Conservation (phyloP, 306 rosid genomes). For the Luffa aegyptiaca region DNA sequence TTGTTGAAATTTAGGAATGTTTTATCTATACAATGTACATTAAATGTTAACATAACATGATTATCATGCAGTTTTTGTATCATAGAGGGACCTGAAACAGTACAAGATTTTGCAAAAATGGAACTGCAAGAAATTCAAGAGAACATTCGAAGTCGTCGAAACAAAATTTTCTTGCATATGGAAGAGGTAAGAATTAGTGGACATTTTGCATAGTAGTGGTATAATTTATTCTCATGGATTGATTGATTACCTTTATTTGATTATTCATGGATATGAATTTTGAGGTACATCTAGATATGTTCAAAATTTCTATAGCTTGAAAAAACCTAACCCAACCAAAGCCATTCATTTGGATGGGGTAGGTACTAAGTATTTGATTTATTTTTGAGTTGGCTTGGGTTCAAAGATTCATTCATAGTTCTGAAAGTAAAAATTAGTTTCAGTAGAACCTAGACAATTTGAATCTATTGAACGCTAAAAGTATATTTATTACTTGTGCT, state of each 20-base stretch:
- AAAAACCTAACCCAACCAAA: not conserved
- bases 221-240: not conserved
- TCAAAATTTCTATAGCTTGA: not conserved
- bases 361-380: not conserved
- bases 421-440: not conserved
- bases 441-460: not conserved
- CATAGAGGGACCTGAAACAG: conserved; percentile 94
- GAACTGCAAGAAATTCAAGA: conserved; percentile 84
- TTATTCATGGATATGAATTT: not conserved
- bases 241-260: not conserved
- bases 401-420: not conserved
- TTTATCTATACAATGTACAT: not conserved
- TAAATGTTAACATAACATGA: not conserved
- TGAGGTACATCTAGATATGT: not conserved
- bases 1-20: not conserved
- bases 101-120: conserved; percentile 77
- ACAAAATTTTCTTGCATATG: conserved; percentile 88
- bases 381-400: not conserved
- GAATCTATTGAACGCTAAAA: not conserved
- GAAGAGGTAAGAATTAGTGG: conserved; percentile 59
- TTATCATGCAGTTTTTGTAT: conserved; percentile 64
- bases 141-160: conserved; percentile 81
- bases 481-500: not conserved
- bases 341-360: not conserved
- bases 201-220: not conserved